phyloP scores from a whole-genome alignment of 2,329 filamentous ascomycete species.

The Chrysosphaeria jannelii region DNA sequence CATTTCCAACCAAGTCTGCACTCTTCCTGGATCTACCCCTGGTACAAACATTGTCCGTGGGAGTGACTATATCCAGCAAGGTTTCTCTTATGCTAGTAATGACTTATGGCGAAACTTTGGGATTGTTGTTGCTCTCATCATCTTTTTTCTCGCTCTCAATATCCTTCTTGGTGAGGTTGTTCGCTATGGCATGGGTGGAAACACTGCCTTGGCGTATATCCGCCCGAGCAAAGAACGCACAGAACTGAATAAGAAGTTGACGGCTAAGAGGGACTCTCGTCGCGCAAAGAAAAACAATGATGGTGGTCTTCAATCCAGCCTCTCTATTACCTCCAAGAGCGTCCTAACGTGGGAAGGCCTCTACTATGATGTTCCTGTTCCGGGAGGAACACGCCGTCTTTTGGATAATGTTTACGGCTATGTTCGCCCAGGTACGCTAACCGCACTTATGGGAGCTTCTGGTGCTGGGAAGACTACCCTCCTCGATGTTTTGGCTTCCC shows the following conservation, averaged over 20 bases:
- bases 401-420: constrained; percentile 58
- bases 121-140: constrained; percentile 38
- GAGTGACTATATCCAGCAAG: constrained; percentile 18
- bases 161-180: constrained; percentile 11
- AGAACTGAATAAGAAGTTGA: constrained; percentile 31
- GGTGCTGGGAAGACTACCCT: constrained; percentile 77
- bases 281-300: neutral
- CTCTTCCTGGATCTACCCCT: constrained; percentile 22
- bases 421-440: constrained; percentile 54
- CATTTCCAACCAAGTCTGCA: constrained; percentile 31
- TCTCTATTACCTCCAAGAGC: constrained; percentile 14
- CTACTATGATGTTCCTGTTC: constrained; percentile 32
- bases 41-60: constrained; percentile 23
- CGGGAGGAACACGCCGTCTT: constrained; percentile 30
- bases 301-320: constrained; percentile 9
- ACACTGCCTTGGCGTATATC: constrained; percentile 45
- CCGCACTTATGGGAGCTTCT: constrained; percentile 49
- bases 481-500: constrained; percentile 52
- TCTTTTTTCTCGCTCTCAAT: constrained; percentile 10
- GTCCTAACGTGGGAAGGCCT: constrained; percentile 50
- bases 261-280: neutral
- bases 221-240: constrained; percentile 38
- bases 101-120: constrained; percentile 53
- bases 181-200: constrained; percentile 54
- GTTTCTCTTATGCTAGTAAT: constrained; percentile 20